phyloP scores from a whole-genome alignment of 192 early-diverging fungal species.

The Coemansia guatemalensis region DNA sequence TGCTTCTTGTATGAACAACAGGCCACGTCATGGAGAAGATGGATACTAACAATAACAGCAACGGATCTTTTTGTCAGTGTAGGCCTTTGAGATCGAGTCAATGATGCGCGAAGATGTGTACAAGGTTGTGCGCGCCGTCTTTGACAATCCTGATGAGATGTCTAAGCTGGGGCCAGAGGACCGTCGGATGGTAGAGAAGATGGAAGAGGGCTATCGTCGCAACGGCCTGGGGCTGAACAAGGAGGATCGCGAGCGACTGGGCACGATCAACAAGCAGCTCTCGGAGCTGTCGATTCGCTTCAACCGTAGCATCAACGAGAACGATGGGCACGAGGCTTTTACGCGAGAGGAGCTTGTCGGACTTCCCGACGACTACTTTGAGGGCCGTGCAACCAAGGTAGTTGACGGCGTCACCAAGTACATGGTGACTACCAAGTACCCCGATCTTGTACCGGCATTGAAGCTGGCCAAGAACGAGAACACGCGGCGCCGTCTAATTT shows the following conservation, averaged over 20 bases:
- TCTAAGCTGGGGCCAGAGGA: slow-evolving; percentile 60
- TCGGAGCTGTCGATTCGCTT: slow-evolving; percentile 71
- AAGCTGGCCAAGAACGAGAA: slow-evolving; percentile 55
- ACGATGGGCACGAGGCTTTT: slow-evolving; percentile 54
- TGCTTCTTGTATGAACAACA: background rate
- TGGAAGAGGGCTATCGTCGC: slow-evolving; percentile 63
- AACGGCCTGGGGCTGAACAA: slow-evolving; percentile 70
- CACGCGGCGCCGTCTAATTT: slow-evolving; percentile 54
- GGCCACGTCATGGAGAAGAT: background rate
- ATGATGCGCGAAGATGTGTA: slow-evolving; percentile 67
- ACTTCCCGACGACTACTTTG: slow-evolving; percentile 71
- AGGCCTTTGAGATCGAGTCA: slow-evolving; percentile 66
- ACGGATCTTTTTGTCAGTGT: background rate
- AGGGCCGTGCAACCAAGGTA: slow-evolving; percentile 56
- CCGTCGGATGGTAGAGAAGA: slow-evolving; percentile 67
- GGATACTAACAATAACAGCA: background rate
- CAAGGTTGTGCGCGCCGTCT: slow-evolving; percentile 55
- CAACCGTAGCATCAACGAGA: slow-evolving; percentile 70
- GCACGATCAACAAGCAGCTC: slow-evolving; percentile 64
- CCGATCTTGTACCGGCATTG: slow-evolving; percentile 54
- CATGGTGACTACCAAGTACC: slow-evolving; percentile 74
- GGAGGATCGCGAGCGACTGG: slow-evolving; percentile 61
- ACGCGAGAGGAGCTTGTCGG: slow-evolving; percentile 67
- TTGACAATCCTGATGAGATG: slow-evolving; percentile 50
- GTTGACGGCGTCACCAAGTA: slow-evolving; percentile 65